Evolutionary conservation across 176 grass and related monocot genomes (phyloP), one percentile per base, ranked within the genome.

Genomic region (Alopecurus myosuroides): DNA sequence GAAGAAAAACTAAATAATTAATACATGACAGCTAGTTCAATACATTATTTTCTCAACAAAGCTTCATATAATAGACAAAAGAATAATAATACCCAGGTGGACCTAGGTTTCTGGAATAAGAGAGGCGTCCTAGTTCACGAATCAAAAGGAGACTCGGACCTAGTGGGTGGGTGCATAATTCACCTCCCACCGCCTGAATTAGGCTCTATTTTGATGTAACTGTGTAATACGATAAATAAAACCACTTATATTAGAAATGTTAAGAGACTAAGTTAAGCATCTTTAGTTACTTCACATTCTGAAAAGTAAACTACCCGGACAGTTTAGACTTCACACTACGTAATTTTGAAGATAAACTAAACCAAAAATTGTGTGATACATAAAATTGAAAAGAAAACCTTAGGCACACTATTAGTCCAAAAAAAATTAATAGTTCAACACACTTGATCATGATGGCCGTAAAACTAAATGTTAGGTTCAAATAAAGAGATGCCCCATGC

Each of bases 1-100:
- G 7, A 88, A 39, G 20, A 39, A 76, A 81, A 58, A 63, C 20
- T 70, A 73, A 14, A 49, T 70, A 42, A 90, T 48, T 33, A 49
- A 10, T 67, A 55, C 25, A 49, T n/a, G n/a, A 34, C 14, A 82
- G 46, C 18, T 46, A 81, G 50, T 33, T 71, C 67, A 48, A 48
- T 46, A 29, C 14, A 23, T 15, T 2, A 28, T 46, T 73, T 29
- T 73, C 12, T 44, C 25, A 29, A 72, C 7, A 72, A 46, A 72
- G 13, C 23, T 15, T 72, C 5, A 71, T 23, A 40, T n/a, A 39
- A n/a, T n/a, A n/a, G n/a, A n/a, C n/a, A n/a, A n/a, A n/a, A n/a
- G n/a, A n/a, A n/a, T n/a, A n/a, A n/a, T n/a, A n/a, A 69, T 40
- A n/a, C 9, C 35, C 37, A 68, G 9, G 6, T 33, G 28, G 34